Percentiles rank a stretch among this genome's conserved stretches.
These are phyloP conservation scores for Hypoxylon perforatum DNA, from an alignment of 495 filamentous ascomycete species.

Conservation along the genomic window DNA sequence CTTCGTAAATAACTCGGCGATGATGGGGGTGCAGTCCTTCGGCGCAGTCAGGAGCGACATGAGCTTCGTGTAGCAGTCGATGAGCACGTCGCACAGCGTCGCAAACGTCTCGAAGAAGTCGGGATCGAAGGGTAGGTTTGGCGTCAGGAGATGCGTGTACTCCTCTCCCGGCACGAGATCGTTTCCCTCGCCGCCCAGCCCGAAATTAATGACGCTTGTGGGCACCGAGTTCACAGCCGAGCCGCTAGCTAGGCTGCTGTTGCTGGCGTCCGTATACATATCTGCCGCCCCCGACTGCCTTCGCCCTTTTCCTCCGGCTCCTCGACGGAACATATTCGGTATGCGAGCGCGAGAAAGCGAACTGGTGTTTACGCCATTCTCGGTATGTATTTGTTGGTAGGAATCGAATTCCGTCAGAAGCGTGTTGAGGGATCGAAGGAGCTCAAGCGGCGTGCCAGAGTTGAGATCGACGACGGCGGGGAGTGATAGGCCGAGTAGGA, in stretches of 20 bases:
- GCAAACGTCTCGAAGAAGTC: slow-evolving; percentile 98
- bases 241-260: slow-evolving; percentile 43
- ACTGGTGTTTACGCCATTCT: slow-evolving; percentile 74
- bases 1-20: slow-evolving; percentile 88
- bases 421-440: slow-evolving; percentile 85
- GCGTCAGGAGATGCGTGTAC: slow-evolving; percentile 88
- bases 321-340: slow-evolving; percentile 89
- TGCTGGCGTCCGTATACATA: slow-evolving; percentile 71
- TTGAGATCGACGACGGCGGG: slow-evolving; percentile 90
- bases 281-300: slow-evolving; percentile 72
- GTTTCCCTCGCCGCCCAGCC: slow-evolving; percentile 52
- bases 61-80: slow-evolving; percentile 88
- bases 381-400: slow-evolving; percentile 85
- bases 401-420: slow-evolving; percentile 92
- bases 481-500: slow-evolving; percentile 91
- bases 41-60: slow-evolving; percentile 75
- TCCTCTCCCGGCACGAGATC: slow-evolving; percentile 76
- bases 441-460: slow-evolving; percentile 78
- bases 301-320: slow-evolving; percentile 72
- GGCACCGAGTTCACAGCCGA: slow-evolving; percentile 46
- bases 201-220: slow-evolving; percentile 58
- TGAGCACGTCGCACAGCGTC: slow-evolving; percentile 95
- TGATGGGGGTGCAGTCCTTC: slow-evolving; percentile 66
- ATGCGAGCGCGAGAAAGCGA: slow-evolving; percentile 81
- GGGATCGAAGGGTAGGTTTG: slow-evolving; percentile 93